Evolutionary conservation across 2,329 filamentous ascomycete species (phyloP).

Genomic region (Diaporthe citriasiana): DNA sequence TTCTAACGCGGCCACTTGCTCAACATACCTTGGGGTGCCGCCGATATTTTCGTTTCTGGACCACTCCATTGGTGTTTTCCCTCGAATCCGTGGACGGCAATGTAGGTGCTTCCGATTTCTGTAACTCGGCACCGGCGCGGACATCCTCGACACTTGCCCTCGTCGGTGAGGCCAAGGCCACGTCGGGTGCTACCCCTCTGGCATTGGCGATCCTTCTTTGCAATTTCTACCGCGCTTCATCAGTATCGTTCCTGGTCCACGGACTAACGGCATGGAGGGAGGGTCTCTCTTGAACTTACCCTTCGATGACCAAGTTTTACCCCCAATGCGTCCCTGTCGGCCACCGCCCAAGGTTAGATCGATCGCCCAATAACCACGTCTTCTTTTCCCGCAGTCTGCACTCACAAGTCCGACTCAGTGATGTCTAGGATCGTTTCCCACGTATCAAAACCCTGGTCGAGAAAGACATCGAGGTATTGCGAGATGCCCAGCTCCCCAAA

Average conservation of each 20-base stretch:
- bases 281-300: slow-evolving; percentile 63
- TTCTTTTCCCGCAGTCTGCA: slow-evolving; percentile 40
- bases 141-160: slow-evolving; percentile 67
- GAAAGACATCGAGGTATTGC: slow-evolving; percentile 80
- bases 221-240: slow-evolving; percentile 72
- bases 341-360: slow-evolving; percentile 20
- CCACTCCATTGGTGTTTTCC: slow-evolving; percentile 58
- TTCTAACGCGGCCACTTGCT: background rate
- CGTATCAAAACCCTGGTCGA: slow-evolving; percentile 86
- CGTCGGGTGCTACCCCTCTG: slow-evolving; percentile 71
- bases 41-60: slow-evolving; percentile 80
- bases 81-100: slow-evolving; percentile 57
- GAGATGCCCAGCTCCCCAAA: slow-evolving; percentile 83
- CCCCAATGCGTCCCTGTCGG: slow-evolving; percentile 74
- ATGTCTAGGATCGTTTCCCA: slow-evolving; percentile 90
- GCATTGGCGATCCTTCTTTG: slow-evolving; percentile 85
- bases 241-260: slow-evolving; percentile 26
- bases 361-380: slow-evolving; percentile 30
- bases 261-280: slow-evolving; percentile 38
- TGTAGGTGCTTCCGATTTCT: slow-evolving; percentile 58
- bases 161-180: slow-evolving; percentile 63
- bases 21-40: slow-evolving; percentile 79
- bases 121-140: slow-evolving; percentile 69
- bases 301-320: slow-evolving; percentile 87
- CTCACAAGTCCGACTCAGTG: slow-evolving; percentile 85